A percentile compares a stretch with the other conserved stretches of the same genome.
Conservation (phyloP, 1,139 yeast genomes). For the Kluyveromyces sp. region DNA sequence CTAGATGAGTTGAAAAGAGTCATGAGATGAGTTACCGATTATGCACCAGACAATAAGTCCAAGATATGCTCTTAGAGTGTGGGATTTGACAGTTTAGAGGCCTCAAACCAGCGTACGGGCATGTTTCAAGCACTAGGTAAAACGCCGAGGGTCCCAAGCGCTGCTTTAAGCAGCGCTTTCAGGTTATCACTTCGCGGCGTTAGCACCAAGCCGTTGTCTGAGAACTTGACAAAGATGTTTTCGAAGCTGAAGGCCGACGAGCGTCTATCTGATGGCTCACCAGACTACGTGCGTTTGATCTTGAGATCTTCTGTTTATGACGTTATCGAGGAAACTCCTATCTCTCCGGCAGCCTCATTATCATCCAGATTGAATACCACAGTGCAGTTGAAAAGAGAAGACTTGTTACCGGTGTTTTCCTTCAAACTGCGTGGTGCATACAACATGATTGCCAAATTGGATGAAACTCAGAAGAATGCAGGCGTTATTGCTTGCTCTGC, state of each 20-base stretch:
- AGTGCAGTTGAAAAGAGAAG: slow-evolving; percentile 81
- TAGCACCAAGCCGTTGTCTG: neutral
- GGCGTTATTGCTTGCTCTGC: slow-evolving; percentile 99
- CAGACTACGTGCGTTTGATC: slow-evolving; percentile 88
- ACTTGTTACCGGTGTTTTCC: slow-evolving; percentile 87
- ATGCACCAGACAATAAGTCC: too few species aligned
- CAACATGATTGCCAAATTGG: slow-evolving; percentile 87
- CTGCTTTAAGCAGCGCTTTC: neutral
- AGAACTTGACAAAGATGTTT: slow-evolving; percentile 19
- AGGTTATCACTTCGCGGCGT: neutral
- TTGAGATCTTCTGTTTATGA: slow-evolving; percentile 91
- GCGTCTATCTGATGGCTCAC: slow-evolving; percentile 53
- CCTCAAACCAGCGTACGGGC: neutral
- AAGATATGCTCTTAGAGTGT: too few species aligned
- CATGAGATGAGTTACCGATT: neutral
- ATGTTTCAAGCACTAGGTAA: neutral
- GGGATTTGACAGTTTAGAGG: neutral
- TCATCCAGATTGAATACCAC: slow-evolving; percentile 68
- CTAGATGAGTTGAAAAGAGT: neutral
- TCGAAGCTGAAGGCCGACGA: slow-evolving; percentile 41
- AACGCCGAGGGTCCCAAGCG: neutral
- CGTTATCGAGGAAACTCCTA: slow-evolving; percentile 85
- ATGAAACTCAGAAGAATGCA: slow-evolving; percentile 56
- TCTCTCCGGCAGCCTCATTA: slow-evolving; percentile 67
- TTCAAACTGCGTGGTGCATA: slow-evolving; percentile 97